These are phyloP conservation scores for Dinochytrium kinnereticum DNA, from an alignment of 371 early-diverging fungal genomes.

Conservation along the genomic window DNA sequence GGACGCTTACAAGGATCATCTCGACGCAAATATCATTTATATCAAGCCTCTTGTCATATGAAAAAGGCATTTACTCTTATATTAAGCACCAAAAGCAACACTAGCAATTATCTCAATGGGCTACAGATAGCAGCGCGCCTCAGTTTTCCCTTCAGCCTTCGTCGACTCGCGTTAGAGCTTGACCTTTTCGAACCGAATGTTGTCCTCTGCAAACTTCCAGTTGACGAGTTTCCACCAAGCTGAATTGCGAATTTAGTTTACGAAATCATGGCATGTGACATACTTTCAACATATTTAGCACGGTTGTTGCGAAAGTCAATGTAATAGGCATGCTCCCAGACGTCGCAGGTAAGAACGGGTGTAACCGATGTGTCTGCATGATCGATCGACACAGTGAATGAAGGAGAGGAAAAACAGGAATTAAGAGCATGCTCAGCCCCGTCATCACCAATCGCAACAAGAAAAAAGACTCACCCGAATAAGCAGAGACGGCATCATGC, in stretches of 20 bases:
- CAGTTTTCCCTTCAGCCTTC: no score
- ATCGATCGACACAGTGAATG: neutral
- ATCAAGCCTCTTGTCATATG: no score
- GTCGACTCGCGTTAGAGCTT: slow-evolving; percentile 14
- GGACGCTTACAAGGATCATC: no score
- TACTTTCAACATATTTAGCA: slow-evolving; percentile 42
- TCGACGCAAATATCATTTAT: no score
- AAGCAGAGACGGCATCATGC: slow-evolving; percentile 45
- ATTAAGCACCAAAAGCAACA: no score
- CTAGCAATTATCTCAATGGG: no score
- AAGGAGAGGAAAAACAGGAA: slow-evolving; percentile 1
- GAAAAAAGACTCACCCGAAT: slow-evolving; percentile 10
- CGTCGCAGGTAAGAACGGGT: slow-evolving; percentile 50
- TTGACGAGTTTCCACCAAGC: slow-evolving; percentile 54
- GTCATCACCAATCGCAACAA: neutral
- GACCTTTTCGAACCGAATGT: slow-evolving; percentile 16
- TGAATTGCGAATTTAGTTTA: neutral
- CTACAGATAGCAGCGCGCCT: no score
- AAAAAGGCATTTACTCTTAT: no score
- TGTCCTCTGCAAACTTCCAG: slow-evolving; percentile 44
- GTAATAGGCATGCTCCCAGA: slow-evolving; percentile 58
- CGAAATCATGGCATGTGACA: neutral
- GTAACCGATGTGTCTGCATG: slow-evolving; percentile 33
- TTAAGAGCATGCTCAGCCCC: neutral
- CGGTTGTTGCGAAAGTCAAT: slow-evolving; percentile 49